Conservation (phyloP, 352 stramenopile genomes). For the Globisporangium lucens region DNA sequence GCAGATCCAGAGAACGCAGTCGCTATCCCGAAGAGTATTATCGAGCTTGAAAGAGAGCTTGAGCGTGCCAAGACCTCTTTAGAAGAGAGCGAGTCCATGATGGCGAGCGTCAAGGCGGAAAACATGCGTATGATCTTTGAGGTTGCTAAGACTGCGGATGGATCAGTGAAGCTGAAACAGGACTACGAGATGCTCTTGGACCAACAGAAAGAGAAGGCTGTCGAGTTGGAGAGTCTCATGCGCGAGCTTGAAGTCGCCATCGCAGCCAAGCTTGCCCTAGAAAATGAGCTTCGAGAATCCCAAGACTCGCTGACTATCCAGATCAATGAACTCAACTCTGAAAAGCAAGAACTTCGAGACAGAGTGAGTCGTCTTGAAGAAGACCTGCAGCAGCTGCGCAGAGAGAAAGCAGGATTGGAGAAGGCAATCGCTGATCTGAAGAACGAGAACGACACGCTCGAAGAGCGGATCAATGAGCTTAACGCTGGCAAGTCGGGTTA, state of each 20-base stretch:
- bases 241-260: constrained; percentile 28
- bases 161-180: constrained; percentile 54
- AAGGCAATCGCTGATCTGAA: constrained; percentile 43
- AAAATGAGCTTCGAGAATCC: constrained; percentile 19
- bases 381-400: constrained; percentile 29
- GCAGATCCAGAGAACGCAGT: neutral
- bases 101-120: constrained; percentile 60
- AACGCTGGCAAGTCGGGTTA: constrained; percentile 34
- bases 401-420: constrained; percentile 40
- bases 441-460: constrained; percentile 55
- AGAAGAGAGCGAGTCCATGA: constrained; percentile 40
- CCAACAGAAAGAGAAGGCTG: constrained; percentile 30
- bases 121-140: constrained; percentile 79
- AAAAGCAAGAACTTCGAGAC: constrained; percentile 19
- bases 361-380: constrained; percentile 18
- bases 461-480: constrained; percentile 53
- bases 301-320: constrained; percentile 9
- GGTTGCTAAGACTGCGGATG: constrained; percentile 63
- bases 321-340: constrained; percentile 15
- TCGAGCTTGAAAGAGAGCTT: constrained; percentile 22
- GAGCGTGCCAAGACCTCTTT: constrained; percentile 30
- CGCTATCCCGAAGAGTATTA: constrained; percentile 2
- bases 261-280: constrained; percentile 27
- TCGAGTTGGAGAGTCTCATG: constrained; percentile 29
- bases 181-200: constrained; percentile 46